Evolutionary conservation across 2,329 filamentous ascomycete species (phyloP), one percentile per base, ranked within the genome.

Genomic region (Sphaerulina vaccinii): DNA sequence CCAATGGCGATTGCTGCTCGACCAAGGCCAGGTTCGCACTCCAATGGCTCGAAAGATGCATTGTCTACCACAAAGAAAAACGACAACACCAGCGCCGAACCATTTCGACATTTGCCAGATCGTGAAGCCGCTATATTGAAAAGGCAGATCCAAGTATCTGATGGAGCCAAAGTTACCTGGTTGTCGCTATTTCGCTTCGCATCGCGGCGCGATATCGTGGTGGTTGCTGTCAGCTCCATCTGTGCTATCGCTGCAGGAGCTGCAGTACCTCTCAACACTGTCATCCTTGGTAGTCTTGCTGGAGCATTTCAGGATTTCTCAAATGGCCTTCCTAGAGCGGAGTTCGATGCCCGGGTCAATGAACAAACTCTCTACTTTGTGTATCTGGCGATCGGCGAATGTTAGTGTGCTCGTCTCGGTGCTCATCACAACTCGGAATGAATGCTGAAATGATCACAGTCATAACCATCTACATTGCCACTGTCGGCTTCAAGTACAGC

Each of bases 401-500:
- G 51, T 53, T 6, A 45, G 51, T 53, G n/a, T 18, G 8, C 19
- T 13, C 10, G 5, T 27, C 7, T 4, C 4, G 15, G n/a, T n/a
- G n/a, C n/a, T n/a, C n/a, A n/a, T n/a, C n/a, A n/a, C n/a, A n/a
- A n/a, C n/a, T n/a, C n/a, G n/a, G n/a, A n/a, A n/a, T n/a, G n/a
- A n/a, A 24, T 36, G 27, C 16, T 40, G 23, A 41, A 44, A 23
- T 45, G 27, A 5, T 29, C 18, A 19, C 39, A 50, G 51, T 92
- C 58, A 70, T 87, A 43, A 82, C 84, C 2, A 79, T 85, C 37
- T 95, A 92, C 66, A 74, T 93, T 54, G 80, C 83, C 29, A 96
- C 90, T 1, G 83, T 95, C 16, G 88, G 89, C 21, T 96, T 95
- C 73, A 95, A 96, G 62, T 96, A 75, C 49, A 71, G 72, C 2